Evolutionary conservation across 495 filamentous ascomycete genomes (phyloP).

Genomic region (Penicillium paxilli): DNA sequence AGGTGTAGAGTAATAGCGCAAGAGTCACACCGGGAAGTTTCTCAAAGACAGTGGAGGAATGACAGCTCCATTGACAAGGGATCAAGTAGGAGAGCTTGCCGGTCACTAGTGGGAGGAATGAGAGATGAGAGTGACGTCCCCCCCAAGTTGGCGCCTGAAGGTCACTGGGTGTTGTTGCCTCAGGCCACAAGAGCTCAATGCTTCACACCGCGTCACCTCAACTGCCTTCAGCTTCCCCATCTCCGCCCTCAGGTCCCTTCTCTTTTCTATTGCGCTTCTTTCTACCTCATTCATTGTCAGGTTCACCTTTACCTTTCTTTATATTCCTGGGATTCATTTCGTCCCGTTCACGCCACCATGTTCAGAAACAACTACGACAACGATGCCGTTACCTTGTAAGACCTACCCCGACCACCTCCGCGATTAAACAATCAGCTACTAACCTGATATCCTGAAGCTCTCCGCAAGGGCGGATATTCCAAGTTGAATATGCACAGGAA

Average conservation of each 20-base stretch:
- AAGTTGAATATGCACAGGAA: slow-evolving; percentile 98
- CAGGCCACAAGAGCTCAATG: slow-evolving; percentile 38
- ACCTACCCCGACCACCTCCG: slow-evolving; percentile 29
- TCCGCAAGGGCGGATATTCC: slow-evolving; percentile 98
- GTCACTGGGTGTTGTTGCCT: slow-evolving; percentile 34
- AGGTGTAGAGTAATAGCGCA: not conserved
- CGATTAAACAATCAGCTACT: slow-evolving; percentile 18
- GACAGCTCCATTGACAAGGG: slow-evolving; percentile 24
- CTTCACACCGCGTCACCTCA: slow-evolving; percentile 36
- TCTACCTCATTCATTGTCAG: slow-evolving; percentile 11
- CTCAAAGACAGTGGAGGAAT: slow-evolving; percentile 2
- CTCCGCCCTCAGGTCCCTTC: slow-evolving; percentile 16
- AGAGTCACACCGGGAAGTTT: slow-evolving; percentile 3
- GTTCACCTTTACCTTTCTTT: slow-evolving; percentile 1
- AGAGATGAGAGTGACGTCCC: slow-evolving; percentile 34
- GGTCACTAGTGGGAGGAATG: slow-evolving; percentile 9
- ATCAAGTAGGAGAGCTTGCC: slow-evolving; percentile 8
- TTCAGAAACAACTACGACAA: slow-evolving; percentile 99
- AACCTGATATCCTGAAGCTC: slow-evolving; percentile 60
- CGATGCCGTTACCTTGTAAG: slow-evolving; percentile 98
- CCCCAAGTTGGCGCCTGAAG: slow-evolving; percentile 39
- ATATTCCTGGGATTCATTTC: slow-evolving; percentile 4
- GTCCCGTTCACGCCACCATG: slow-evolving; percentile 57
- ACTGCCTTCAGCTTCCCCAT: slow-evolving; percentile 32
- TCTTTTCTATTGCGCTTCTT: slow-evolving; percentile 21